These are phyloP conservation scores for Takakia lepidozioides DNA, from an alignment of 225 moss, liverwort and hornwort genomes.

Conservation along the genomic window DNA sequence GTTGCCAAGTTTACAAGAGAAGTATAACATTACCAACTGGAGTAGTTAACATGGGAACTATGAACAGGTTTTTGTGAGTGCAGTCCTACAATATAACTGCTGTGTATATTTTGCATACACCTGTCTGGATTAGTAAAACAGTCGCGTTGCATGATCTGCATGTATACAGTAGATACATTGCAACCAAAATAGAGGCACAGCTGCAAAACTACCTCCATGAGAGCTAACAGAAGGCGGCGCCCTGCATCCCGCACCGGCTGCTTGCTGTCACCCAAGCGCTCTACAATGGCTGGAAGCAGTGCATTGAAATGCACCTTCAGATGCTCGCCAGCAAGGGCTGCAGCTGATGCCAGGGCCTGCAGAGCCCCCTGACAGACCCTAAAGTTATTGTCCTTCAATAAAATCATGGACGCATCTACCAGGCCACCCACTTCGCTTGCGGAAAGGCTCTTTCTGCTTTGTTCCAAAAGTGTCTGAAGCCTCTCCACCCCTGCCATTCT, in stretches of 20 bases:
- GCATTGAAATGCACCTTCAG: conserved; percentile 93
- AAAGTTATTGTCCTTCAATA: conserved; percentile 91
- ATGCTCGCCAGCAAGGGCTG: conserved; percentile 85
- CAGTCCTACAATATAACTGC: no score
- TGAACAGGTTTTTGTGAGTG: no score
- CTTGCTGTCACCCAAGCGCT: conserved; percentile 92
- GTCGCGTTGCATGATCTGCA: no score
- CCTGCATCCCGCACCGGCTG: conserved; percentile 96
- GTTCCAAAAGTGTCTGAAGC: conserved; percentile 79
- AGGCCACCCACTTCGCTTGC: conserved; percentile 71
- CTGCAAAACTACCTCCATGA: conserved; percentile 98
- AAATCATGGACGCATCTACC: conserved; percentile 82
- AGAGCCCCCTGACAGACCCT: conserved; percentile 89
- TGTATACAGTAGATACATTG: no score
- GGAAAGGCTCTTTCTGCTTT: conserved; percentile 86
- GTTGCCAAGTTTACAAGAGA: no score
- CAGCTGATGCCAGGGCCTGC: conserved; percentile 88
- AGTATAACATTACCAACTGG: neutral
- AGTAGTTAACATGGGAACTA: neutral
- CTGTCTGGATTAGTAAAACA: no score
- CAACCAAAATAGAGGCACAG: no score
- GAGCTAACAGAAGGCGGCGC: conserved; percentile 76
- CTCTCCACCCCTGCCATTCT: conserved; percentile 96
- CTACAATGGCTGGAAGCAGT: conserved; percentile 80
- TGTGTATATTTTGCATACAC: no score